These are phyloP conservation scores for Entomophthora muscae DNA, from an alignment of 371 early-diverging fungal species.

Conservation along the genomic window DNA sequence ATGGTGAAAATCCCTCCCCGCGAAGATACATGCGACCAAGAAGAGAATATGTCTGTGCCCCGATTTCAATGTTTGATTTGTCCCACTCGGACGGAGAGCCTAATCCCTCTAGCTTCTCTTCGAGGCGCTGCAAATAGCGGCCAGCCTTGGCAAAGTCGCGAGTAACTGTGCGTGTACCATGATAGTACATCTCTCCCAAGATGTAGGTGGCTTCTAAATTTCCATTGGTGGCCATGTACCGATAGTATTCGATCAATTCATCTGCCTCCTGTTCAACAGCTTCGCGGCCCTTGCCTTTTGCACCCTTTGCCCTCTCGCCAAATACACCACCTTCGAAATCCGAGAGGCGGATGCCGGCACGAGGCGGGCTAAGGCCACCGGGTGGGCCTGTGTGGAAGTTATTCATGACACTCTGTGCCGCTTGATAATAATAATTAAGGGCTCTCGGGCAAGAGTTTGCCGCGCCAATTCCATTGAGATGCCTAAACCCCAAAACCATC, in stretches of 20 bases:
- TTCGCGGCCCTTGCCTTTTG: conserved; percentile 12
- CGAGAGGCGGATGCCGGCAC: conserved; percentile 44
- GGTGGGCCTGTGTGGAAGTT: conserved; percentile 62
- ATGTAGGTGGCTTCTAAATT: conserved; percentile 38
- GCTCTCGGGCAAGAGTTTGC: conserved; percentile 60
- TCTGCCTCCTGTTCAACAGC: conserved; percentile 28
- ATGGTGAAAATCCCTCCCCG: conserved; percentile 63
- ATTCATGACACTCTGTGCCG: conserved; percentile 52
- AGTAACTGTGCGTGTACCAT: conserved; percentile 43
- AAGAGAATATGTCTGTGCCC: conserved; percentile 56
- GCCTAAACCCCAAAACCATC: conserved; percentile 72
- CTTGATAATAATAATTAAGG: conserved; percentile 51
- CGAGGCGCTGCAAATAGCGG: conserved; percentile 28
- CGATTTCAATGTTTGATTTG: conserved; percentile 14
- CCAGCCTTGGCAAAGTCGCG: conserved; percentile 45
- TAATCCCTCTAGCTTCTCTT: conserved; percentile 16
- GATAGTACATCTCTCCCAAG: conserved; percentile 61
- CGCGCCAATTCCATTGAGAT: conserved; percentile 63
- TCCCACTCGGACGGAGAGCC: conserved; percentile 14
- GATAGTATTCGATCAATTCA: conserved; percentile 65
- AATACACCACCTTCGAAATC: conserved; percentile 68
- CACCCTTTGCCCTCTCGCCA: conserved; percentile 50
- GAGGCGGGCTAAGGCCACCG: conserved; percentile 54
- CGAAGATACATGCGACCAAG: conserved; percentile 79
- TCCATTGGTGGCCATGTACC: conserved; percentile 50